These are phyloP conservation scores for Eucalyptus melliodora DNA, from an alignment of 345 rosid species.

Conservation along the genomic window DNA sequence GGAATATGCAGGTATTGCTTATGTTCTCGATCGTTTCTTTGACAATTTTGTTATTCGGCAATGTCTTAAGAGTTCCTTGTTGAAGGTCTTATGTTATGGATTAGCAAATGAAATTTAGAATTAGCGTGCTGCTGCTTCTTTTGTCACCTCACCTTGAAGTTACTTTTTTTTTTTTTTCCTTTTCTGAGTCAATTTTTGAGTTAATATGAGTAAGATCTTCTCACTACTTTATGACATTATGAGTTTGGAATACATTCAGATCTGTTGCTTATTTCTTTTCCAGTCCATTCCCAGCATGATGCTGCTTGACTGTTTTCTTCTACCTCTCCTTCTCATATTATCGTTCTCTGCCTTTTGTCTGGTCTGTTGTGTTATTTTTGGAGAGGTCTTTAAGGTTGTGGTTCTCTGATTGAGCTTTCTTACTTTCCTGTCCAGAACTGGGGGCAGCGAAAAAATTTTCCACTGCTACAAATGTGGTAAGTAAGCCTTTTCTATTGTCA, in stretches of 20 bases:
- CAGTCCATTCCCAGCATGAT: not conserved
- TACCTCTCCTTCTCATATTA: not conserved
- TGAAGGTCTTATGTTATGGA: not conserved
- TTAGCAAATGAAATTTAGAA: not conserved
- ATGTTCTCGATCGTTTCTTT: not conserved
- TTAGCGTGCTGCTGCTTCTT: not conserved
- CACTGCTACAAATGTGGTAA: constrained; percentile 53
- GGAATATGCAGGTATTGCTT: constrained; percentile 46
- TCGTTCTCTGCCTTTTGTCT: not conserved
- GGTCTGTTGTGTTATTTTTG: not conserved
- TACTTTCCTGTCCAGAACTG: constrained; percentile 21
- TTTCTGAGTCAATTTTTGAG: not conserved
- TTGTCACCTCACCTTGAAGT: not conserved
- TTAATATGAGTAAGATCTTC: not conserved
- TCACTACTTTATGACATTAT: not conserved
- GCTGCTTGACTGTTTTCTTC: not conserved
- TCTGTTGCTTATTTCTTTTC: not conserved
- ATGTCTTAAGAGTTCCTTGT: not conserved
- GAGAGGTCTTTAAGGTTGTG: not conserved
- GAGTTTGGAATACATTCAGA: not conserved
- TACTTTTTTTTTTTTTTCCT: not conserved
- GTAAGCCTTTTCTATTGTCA: not conserved
- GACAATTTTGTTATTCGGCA: not conserved
- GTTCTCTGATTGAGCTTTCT: not conserved
- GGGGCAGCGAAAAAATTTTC: constrained; percentile 48